phyloP scores from a whole-genome alignment of 352 stramenopile genomes.

The Phytophthora pisi region DNA sequence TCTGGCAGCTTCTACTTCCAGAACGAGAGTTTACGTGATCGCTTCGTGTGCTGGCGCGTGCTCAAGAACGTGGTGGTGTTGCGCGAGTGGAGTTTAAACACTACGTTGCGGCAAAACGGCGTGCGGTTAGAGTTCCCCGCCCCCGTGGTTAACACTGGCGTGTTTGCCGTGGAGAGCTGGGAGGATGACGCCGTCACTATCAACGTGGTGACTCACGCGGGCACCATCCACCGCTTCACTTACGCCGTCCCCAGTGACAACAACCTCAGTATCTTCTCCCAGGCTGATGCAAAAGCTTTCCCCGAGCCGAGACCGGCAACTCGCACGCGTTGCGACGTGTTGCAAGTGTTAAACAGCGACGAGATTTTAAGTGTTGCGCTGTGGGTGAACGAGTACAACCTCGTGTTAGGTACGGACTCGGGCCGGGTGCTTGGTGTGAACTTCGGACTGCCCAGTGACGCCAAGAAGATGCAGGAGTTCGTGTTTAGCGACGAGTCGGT shows the following conservation, averaged over 20 bases:
- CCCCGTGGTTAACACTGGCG: slow-evolving; percentile 58
- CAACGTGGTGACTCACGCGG: slow-evolving; percentile 70
- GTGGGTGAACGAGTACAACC: slow-evolving; percentile 83
- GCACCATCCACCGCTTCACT: slow-evolving; percentile 70
- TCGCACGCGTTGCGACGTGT: slow-evolving; percentile 43
- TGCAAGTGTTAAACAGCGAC: slow-evolving; percentile 51
- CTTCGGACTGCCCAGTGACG: slow-evolving; percentile 57
- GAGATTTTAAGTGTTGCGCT: slow-evolving; percentile 69
- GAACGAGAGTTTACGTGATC: slow-evolving; percentile 66
- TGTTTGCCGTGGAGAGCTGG: slow-evolving; percentile 70
- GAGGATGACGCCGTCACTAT: slow-evolving; percentile 58
- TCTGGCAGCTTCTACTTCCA: slow-evolving; percentile 80
- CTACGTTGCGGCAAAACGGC: slow-evolving; percentile 58
- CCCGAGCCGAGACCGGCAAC: slow-evolving; percentile 46
- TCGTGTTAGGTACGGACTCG: slow-evolving; percentile 65
- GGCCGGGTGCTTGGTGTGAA: slow-evolving; percentile 74
- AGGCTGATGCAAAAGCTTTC: slow-evolving; percentile 48
- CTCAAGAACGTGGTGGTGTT: slow-evolving; percentile 77
- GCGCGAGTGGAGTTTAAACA: slow-evolving; percentile 77
- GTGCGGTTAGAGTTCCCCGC: slow-evolving; percentile 65
- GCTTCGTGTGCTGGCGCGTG: slow-evolving; percentile 78
- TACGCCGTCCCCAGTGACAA: slow-evolving; percentile 46
- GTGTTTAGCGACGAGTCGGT: slow-evolving; percentile 74
- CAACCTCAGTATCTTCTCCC: slow-evolving; percentile 61
- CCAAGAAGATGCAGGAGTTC: slow-evolving; percentile 64